Percentiles rank a stretch among this genome's conserved stretches.
phyloP scores from a whole-genome alignment of 352 stramenopile species.

The Phytophthora pinifolia region DNA sequence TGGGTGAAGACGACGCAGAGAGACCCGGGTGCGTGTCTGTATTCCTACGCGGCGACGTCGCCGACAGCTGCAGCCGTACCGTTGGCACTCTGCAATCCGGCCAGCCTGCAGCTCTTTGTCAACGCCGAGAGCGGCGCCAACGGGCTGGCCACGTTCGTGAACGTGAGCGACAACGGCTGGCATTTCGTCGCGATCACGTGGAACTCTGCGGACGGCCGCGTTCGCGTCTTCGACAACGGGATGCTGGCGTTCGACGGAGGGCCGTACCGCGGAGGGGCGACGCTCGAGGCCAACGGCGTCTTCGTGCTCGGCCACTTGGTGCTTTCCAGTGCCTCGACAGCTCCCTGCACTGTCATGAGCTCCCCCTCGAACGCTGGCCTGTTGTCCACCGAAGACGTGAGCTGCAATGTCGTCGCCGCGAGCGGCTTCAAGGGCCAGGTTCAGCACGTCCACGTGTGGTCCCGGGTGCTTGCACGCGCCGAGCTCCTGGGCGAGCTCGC shows the following conservation, averaged over 20 bases:
- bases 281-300: constrained; percentile 31
- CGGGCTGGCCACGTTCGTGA: constrained; percentile 53
- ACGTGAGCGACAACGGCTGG: constrained; percentile 68
- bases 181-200: constrained; percentile 67
- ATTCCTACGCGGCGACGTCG: constrained; percentile 41
- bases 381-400: constrained; percentile 9
- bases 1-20: constrained; percentile 57
- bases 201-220: constrained; percentile 53
- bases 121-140: constrained; percentile 35
- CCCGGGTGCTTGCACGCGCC: constrained; percentile 36
- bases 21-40: constrained; percentile 35
- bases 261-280: constrained; percentile 44
- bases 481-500: constrained; percentile 57
- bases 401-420: constrained; percentile 26
- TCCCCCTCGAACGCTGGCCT: not conserved
- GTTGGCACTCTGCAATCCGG: constrained; percentile 60
- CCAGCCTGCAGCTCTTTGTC: constrained; percentile 53
- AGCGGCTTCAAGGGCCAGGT: constrained; percentile 43
- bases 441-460: constrained; percentile 71
- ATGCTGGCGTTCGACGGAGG: constrained; percentile 71
- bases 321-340: constrained; percentile 10
- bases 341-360: constrained; percentile 9
- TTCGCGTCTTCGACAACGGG: constrained; percentile 63
- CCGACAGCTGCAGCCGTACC: constrained; percentile 20
- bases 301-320: constrained; percentile 54